Evolutionary conservation across 768 basidiomycete species (phyloP).

Genomic region (Suillus weaverae): DNA sequence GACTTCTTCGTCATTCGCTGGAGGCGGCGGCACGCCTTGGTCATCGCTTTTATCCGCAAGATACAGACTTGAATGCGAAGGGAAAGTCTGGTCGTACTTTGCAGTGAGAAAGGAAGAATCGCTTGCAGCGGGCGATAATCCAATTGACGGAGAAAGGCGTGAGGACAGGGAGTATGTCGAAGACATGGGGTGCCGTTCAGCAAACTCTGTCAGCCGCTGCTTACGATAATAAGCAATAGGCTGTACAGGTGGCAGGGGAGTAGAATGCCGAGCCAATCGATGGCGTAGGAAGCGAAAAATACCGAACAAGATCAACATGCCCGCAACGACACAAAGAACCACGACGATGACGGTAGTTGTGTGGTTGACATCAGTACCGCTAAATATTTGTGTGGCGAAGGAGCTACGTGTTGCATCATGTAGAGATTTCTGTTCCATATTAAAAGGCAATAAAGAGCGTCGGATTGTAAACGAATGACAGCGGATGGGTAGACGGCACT

Average conservation of each 20-base stretch:
- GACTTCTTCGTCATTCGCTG: not conserved
- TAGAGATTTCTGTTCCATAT: not conserved
- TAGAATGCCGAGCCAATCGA: constrained; percentile 30
- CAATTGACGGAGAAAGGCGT: constrained; percentile 23
- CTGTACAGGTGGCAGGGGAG: constrained; percentile 64
- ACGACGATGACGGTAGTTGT: constrained; percentile 48
- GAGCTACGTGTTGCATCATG: not conserved
- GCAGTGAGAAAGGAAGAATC: constrained; percentile 30
- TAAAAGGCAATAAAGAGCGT: constrained; percentile 1
- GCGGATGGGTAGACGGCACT: not conserved
- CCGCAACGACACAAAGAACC: constrained; percentile 45
- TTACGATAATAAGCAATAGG: constrained; percentile 63
- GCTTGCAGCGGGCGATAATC: constrained; percentile 30
- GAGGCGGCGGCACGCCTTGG: constrained; percentile 14
- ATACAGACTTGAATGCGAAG: constrained; percentile 16
- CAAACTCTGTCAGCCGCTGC: constrained; percentile 45
- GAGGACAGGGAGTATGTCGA: constrained; percentile 26
- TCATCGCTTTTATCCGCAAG: constrained; percentile 15
- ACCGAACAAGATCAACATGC: constrained; percentile 37
- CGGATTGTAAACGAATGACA: not conserved
- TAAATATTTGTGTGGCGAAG: not conserved
- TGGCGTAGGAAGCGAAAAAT: constrained; percentile 40
- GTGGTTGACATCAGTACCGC: not conserved
- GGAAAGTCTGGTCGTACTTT: constrained; percentile 23
- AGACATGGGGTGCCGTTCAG: constrained; percentile 23